Base-by-base conservation (phyloP, 805 yeast species). In the Maudiozyma serrabonitensis region DNA sequence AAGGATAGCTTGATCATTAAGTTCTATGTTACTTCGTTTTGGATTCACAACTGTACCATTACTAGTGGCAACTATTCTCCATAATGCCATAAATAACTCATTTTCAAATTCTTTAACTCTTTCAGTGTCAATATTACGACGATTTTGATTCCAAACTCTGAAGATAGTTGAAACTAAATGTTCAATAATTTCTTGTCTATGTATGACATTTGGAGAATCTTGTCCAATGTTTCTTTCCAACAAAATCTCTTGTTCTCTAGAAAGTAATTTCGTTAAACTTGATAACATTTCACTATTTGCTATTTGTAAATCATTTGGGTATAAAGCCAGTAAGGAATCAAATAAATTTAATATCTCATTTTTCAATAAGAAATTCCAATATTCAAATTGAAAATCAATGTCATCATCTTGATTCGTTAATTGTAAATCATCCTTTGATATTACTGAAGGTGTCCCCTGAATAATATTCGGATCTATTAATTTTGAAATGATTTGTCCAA, bases 71-170 rank as follows among this genome's bases (percentile, higher is more conserved):
- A 82, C 75, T 5, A 80, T 70, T 50, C 82, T 62, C 70, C 79
- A 74, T 18, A 80, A 60, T 2, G 75, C 69, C 13, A 79, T 77
- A 46, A 75, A 68, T 35, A 80, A 57, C 53, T 78, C 82, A 38
- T 66, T 60, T 25, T 67, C 68, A 15, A 68, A 56, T 35, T 67
- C 70, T 37, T 68, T 60, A 2, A 70, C 54, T 6, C 56, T 56
- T n/a, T 55, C 52, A 23, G 49, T 28, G 11, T 50, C 51, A 2
- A 61, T 46, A 11, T 55, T 51, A 1, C 44, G 34, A 11, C 50
- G 49, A 41, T 58, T 57, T 11, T 47, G 42, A 6, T 51, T 51
- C 61, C 61, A 61, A n/a, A 62, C 31, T 21, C 54, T 41, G 35
- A 55, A 56, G 9, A 61, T 53, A 2, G 57, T 18, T 2, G 54